Evolutionary conservation across 345 rosid genomes (phyloP).

Genomic region (Raphanus sativus): DNA sequence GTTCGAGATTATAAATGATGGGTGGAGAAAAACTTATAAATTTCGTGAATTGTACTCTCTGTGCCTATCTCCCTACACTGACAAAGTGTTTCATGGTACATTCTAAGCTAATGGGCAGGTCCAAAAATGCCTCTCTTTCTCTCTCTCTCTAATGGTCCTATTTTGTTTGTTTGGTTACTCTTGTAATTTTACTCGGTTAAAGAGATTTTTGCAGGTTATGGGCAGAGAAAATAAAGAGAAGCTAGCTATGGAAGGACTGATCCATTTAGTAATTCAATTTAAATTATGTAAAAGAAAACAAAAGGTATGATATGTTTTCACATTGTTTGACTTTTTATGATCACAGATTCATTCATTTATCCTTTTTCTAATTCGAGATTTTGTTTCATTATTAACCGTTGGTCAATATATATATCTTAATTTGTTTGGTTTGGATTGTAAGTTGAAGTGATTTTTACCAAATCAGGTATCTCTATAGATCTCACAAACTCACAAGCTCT

Average conservation of each 20-base stretch:
- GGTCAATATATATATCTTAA: conserved; percentile 19
- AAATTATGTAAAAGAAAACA: conserved; percentile 7
- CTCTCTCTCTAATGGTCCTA: conserved; percentile 40
- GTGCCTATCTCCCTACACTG: conserved; percentile 41
- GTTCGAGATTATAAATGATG: conserved; percentile 8
- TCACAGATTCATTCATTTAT: conserved; percentile 19
- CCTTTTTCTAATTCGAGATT: conserved; percentile 7
- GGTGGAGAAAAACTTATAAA: conserved; percentile 25
- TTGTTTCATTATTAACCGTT: conserved; percentile 23
- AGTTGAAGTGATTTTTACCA: conserved; percentile 28
- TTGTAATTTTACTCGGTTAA: conserved; percentile 42
- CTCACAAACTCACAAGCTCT: conserved; percentile 16
- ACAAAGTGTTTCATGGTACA: conserved; percentile 44
- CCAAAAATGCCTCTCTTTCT: conserved; percentile 29
- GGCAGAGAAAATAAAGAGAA: conserved; percentile 41
- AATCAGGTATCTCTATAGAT: conserved; percentile 28
- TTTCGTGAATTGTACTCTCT: conserved; percentile 41
- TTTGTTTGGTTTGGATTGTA: conserved; percentile 23
- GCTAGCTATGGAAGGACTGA: conserved; percentile 42
- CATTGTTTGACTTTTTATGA: conserved; percentile 38
- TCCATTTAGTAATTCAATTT: conserved; percentile 20
- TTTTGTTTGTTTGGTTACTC: conserved; percentile 42
- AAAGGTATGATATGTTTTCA: conserved; percentile 36
- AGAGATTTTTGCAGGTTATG: conserved; percentile 44
- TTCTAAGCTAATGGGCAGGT: conserved; percentile 43